Base-by-base conservation (phyloP, 2,329 filamentous ascomycete species). In the Dactylellina sp. region DNA sequence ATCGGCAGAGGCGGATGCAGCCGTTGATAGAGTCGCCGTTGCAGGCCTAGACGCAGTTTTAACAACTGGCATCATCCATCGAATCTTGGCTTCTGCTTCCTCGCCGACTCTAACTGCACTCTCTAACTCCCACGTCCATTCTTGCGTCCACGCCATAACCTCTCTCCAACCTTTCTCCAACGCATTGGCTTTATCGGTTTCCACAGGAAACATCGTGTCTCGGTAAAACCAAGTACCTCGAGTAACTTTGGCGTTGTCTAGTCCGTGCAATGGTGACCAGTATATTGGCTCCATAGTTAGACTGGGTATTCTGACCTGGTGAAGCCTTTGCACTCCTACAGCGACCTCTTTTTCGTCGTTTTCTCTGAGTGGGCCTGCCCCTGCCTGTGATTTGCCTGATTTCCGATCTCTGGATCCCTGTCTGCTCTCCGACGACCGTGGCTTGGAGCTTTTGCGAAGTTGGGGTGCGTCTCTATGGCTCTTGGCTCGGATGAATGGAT, bases 151-250 rank as follows among this genome's bases (percentile, higher is more conserved):
- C 0, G 92, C 92, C 61, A 89, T 89, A 56, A 98, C 84, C 78
- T 96, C 92, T 64, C 90, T 84, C 79, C 96, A 99, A 4, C 94
- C 93, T n/a, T 89, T 86, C 80, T 99, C 95, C 0, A 99, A 85
- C 80, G 93, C 92, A 78, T 98, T 99, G 7, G 95, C 93, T 35
- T 97, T 89, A 14, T 88, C 84, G 0, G 92, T 87, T 75, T 96
- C 92, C 4, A 99, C 87, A 0, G 95, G 95, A 70, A 91, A 84
- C 93, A 98, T 97, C 0, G 91, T 94, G 79, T 97, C 93, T 82
- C 90, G 91, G 81, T 98, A 98, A 80, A 99, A 99, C 95, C 95
- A 99, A 0, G 94, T 98, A 0, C 91, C 93, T 76, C 95, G 86
- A 66, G 90, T 85, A 1, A 98, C 93, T 37, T 89, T 85, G 5